Evolutionary conservation across 2,329 filamentous ascomycete genomes (phyloP).

Genomic region (Rhinocladiella similis): DNA sequence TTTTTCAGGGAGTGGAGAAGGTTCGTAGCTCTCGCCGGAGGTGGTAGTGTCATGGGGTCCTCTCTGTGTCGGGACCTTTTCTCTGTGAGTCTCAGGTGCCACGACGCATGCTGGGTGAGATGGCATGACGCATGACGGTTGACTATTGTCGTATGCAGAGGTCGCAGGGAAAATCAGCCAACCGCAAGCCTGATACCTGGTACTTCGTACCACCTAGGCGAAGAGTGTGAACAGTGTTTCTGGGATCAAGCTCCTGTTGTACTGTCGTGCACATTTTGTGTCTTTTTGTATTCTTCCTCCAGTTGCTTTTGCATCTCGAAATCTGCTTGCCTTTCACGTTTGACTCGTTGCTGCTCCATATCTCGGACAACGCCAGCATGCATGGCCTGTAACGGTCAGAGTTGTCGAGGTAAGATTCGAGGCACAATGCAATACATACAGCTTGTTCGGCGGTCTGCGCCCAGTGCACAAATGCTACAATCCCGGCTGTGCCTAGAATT

Average conservation of each 20-base stretch:
- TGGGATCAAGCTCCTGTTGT: conserved; percentile 19
- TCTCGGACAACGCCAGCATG: conserved; percentile 92
- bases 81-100: too few relatives aligned
- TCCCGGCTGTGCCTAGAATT: conserved; percentile 71
- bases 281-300: conserved; percentile 85
- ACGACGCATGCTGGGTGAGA: too few relatives aligned
- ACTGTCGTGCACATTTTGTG: conserved; percentile 67
- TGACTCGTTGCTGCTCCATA: conserved; percentile 88
- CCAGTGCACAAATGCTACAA: conserved; percentile 84
- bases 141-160: too few relatives aligned
- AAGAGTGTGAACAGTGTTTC: background rate
- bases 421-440: conserved; percentile 53
- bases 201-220: too few relatives aligned
- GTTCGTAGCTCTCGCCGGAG: too few relatives aligned
- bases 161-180: too few relatives aligned
- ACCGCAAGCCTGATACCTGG: too few relatives aligned
- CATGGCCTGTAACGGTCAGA: conserved; percentile 65
- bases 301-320: conserved; percentile 87
- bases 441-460: conserved; percentile 80
- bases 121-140: too few relatives aligned
- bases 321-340: conserved; percentile 86
- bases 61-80: too few relatives aligned
- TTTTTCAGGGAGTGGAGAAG: too few relatives aligned
- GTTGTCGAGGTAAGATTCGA: background rate
- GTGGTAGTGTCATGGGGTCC: too few relatives aligned